phyloP scores from a whole-genome alignment of 352 stramenopile species.

The Aphanomyces euteiches region DNA sequence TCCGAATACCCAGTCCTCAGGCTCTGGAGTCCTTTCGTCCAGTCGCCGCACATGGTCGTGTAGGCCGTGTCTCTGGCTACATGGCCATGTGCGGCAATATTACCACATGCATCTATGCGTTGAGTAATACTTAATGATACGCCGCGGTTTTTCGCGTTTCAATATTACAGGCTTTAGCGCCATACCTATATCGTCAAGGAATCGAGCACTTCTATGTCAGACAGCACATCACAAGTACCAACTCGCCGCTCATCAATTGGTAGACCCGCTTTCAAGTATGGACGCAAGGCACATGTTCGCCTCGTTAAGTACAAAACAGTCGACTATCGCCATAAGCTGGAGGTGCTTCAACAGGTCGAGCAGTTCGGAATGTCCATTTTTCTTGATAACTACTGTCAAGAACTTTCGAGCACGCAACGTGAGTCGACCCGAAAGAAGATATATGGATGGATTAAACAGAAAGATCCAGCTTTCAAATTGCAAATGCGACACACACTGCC shows the following conservation, averaged over 20 bases:
- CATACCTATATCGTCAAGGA: too few relatives aligned
- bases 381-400: constrained; percentile 1
- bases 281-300: neutral
- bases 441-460: constrained; percentile 16
- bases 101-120: too few relatives aligned
- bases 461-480: neutral
- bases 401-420: neutral
- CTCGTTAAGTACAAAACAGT: constrained; percentile 10
- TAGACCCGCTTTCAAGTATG: neutral
- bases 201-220: too few relatives aligned
- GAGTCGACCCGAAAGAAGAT: constrained; percentile 3
- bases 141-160: too few relatives aligned
- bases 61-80: too few relatives aligned
- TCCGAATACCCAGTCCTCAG: too few relatives aligned
- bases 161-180: too few relatives aligned
- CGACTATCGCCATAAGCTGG: neutral
- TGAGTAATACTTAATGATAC: too few relatives aligned
- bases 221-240: too few relatives aligned
- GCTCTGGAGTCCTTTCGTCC: too few relatives aligned
- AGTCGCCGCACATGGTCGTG: too few relatives aligned
- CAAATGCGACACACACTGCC: neutral
- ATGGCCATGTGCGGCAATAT: too few relatives aligned
- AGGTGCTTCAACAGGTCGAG: neutral
- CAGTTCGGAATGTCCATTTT: neutral
- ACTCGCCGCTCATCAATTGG: neutral